Conservation (phyloP, 1,284 basidiomycete species). For the Cystobasidium slooffiae region DNA sequence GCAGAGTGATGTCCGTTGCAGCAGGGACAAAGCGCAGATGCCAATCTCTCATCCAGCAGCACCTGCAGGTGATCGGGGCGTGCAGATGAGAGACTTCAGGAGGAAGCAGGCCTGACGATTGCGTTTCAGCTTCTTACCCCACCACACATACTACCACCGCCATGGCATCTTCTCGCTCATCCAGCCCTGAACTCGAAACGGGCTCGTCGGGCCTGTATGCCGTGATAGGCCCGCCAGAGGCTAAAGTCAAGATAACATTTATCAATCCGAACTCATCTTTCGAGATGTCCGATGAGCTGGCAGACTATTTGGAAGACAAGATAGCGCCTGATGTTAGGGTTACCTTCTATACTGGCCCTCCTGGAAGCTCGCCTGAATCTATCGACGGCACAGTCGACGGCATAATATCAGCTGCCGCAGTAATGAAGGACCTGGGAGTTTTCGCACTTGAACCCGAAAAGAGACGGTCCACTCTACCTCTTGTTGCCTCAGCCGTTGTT, state of each 20-base stretch:
- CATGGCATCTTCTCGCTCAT: too few relatives aligned
- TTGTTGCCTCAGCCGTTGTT: neutral
- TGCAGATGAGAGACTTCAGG: too few relatives aligned
- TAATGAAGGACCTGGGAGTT: slow-evolving; percentile 6
- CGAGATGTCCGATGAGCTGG: neutral
- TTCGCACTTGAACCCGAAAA: neutral
- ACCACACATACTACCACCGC: too few relatives aligned
- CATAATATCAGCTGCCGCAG: neutral
- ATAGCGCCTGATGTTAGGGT: slow-evolving; percentile 5
- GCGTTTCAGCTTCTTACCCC: too few relatives aligned
- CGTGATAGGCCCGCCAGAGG: neutral
- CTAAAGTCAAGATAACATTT: neutral
- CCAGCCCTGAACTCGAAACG: too few relatives aligned
- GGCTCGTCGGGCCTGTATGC: neutral
- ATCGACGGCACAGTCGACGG: slow-evolving; percentile 23
- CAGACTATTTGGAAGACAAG: neutral
- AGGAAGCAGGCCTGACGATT: too few relatives aligned
- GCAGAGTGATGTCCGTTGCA: too few relatives aligned
- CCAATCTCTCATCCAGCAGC: too few relatives aligned
- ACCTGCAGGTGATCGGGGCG: too few relatives aligned
- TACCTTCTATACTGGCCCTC: slow-evolving; percentile 2
- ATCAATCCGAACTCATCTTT: slow-evolving; percentile 14
- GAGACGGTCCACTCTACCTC: neutral
- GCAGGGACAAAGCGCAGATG: too few relatives aligned
- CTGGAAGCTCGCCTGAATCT: neutral